Conservation (phyloP, 1,284 basidiomycete genomes). For the Ganoderma sinense region DNA sequence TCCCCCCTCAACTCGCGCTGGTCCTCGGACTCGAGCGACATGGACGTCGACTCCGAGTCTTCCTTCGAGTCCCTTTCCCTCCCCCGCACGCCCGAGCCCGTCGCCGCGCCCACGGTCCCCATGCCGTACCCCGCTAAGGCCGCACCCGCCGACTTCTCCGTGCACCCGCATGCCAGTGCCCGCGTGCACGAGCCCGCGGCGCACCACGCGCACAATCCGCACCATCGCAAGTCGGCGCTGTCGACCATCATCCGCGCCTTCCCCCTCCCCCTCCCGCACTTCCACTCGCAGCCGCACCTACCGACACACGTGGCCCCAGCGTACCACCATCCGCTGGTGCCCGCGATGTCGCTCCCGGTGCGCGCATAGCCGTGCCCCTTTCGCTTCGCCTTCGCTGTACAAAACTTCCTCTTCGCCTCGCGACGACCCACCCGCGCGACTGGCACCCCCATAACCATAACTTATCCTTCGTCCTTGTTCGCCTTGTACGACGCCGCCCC, state of each 20-base stretch:
- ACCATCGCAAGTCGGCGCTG: constrained; percentile 33
- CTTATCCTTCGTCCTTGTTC: constrained; percentile 3
- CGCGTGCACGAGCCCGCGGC: constrained; percentile 15
- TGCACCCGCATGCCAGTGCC: constrained; percentile 13
- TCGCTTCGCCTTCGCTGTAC: constrained; percentile 23
- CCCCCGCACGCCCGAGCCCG: constrained; percentile 36
- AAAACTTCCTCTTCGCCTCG: constrained; percentile 18
- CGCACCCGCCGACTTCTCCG: constrained; percentile 24
- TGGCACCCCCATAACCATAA: background rate
- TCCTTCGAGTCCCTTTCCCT: constrained; percentile 35
- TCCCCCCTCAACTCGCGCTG: constrained; percentile 34
- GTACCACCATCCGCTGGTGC: constrained; percentile 21
- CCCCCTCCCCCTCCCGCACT: constrained; percentile 41
- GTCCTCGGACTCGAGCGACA: constrained; percentile 37
- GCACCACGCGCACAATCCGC: constrained; percentile 20
- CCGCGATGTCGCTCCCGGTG: constrained; percentile 21
- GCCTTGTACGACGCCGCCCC: background rate
- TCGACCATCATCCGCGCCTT: constrained; percentile 39
- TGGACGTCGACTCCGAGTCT: constrained; percentile 37
- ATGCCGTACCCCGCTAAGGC: constrained; percentile 27
- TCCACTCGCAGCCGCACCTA: constrained; percentile 28
- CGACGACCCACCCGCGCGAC: background rate
- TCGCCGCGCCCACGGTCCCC: constrained; percentile 20
- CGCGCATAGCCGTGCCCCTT: constrained; percentile 22
- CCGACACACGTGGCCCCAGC: constrained; percentile 12